phyloP scores from a whole-genome alignment of 805 yeast species.

The Komagataella populi region DNA sequence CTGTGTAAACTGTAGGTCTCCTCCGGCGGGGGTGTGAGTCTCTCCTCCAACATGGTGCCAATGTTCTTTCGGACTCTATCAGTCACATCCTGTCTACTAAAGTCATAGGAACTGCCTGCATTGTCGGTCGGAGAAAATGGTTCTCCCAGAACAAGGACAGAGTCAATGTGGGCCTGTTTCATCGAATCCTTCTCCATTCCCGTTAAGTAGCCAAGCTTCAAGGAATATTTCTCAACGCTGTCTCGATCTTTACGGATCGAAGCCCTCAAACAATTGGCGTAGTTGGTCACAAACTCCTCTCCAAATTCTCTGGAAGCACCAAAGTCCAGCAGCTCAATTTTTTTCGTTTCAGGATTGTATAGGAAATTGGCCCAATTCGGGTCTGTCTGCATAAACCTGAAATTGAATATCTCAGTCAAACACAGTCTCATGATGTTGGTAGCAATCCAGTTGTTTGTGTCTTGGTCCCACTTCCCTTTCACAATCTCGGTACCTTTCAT shows the following conservation, averaged over 20 bases:
- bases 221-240: constrained; percentile 50
- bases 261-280: constrained; percentile 59
- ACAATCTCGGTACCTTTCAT: constrained; percentile 77
- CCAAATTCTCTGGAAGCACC: constrained; percentile 86
- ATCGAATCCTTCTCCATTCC: constrained; percentile 81
- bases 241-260: constrained; percentile 59
- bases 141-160: constrained; percentile 83
- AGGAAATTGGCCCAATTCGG: constrained; percentile 98
- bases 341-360: constrained; percentile 55
- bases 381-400: constrained; percentile 93
- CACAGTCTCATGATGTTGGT: constrained; percentile 79
- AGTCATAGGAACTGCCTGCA: constrained; percentile 46
- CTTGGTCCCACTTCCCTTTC: constrained; percentile 64
- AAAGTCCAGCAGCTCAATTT: constrained; percentile 82
- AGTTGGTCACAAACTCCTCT: constrained; percentile 52
- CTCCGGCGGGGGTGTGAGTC: constrained; percentile 95
- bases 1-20: constrained; percentile 96
- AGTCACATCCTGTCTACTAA: constrained; percentile 79
- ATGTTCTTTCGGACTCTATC: constrained; percentile 85
- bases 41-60: constrained; percentile 78
- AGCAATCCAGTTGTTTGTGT: constrained; percentile 68
- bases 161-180: constrained; percentile 87
- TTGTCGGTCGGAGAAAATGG: constrained; percentile 56
- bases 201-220: constrained; percentile 74
- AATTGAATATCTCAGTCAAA: constrained; percentile 69